Base-by-base conservation (phyloP, 768 basidiomycete species). In the Cubamyces lactineus region DNA sequence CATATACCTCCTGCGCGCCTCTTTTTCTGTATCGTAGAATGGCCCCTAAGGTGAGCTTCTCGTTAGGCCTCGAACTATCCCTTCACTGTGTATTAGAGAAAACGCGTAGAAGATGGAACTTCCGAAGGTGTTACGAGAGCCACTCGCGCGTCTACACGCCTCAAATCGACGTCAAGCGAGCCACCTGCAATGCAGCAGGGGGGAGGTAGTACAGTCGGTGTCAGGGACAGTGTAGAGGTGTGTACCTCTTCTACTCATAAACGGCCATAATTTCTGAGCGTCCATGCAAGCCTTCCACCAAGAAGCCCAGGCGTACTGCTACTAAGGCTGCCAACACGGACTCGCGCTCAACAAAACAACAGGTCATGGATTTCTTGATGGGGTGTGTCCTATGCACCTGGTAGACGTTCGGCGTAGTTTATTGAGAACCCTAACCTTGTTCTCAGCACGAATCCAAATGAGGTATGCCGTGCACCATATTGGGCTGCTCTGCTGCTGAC, bases 81-180 rank as follows among this genome's bases (percentile, higher is more conserved):
- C 16, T 19, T 42, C 48, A 45, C 5, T 2, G 12, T 53, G 45
- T 30, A 24, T 8, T 69, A 90, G 88, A 78, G 88, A 66, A 90
- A 89, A 77, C 85, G 82, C 73, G 73, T 73, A 23, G 69, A 66
- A 26, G 70, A 67, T 26, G 38, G 53, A 1, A 21, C 58, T 12
- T 21, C 58, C 5, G 57, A 63, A 15, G 48, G 59, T 16, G 59
- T 53, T n/a, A 42, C 62, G 39, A 56, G 63, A 30, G 52, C 53
- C 49, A 70, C 70, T 30, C 70, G 70, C 42, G 52, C 64, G 17
- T 68, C 68, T 26, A 59, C 67, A 40, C 67, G 70, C 7, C 67
- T 63, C 34, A 66, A 64, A 48, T 30, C 23, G 12, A 51, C 48
- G 13, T 12, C 45, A 15, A 16, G 21, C 6, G 43, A 41, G 7